Evolutionary conservation across 1,139 yeast species (phyloP).

Genomic region (Blastobotrys elegans): DNA sequence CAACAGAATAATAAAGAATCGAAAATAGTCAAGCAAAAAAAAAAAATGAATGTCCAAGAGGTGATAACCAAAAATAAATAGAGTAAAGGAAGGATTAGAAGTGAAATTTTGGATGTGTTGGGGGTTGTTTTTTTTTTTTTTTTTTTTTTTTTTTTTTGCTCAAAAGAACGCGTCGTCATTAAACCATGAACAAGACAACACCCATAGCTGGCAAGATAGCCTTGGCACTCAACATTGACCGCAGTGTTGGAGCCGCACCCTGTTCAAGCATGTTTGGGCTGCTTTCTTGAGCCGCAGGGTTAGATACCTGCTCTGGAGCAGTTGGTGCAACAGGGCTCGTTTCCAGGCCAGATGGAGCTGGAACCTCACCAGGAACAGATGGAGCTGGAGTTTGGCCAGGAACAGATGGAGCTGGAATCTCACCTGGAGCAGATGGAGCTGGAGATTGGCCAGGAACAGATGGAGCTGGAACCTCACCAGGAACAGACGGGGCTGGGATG

Average conservation of each 20-base stretch:
- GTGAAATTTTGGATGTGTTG: too few species aligned
- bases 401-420: not conserved
- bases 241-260: constrained; percentile 6
- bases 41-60: too few species aligned
- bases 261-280: constrained; percentile 1
- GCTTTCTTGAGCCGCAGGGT: not conserved
- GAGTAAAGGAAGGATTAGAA: too few species aligned
- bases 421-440: not conserved
- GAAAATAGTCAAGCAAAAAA: too few species aligned
- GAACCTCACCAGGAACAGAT: not conserved
- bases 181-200: constrained; percentile 3
- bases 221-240: not conserved
- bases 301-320: not conserved
- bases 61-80: too few species aligned
- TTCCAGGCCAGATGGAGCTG: not conserved
- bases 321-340: not conserved
- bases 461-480: not conserved
- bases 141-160: not conserved
- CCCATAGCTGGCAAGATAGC: constrained; percentile 3
- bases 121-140: too few species aligned
- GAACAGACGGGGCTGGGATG: not conserved
- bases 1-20: too few species aligned
- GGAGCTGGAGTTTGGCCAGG: not conserved
- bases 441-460: not conserved
- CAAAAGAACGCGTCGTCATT: not conserved